Conservation (phyloP, 2,329 filamentous ascomycete species). For the Magnaporthiopsis incrustans region DNA sequence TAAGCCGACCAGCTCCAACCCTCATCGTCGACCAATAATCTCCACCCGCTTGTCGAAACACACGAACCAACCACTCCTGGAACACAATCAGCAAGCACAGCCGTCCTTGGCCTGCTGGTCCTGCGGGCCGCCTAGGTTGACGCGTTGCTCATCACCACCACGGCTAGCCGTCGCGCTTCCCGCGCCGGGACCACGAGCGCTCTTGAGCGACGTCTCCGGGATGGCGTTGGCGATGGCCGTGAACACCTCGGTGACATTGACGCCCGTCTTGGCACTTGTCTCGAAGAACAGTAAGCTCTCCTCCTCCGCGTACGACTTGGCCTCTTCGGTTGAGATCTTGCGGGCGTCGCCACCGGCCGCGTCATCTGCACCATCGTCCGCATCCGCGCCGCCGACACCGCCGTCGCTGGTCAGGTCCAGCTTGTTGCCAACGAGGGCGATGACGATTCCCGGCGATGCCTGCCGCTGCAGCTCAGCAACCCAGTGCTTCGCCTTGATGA, state of each 20-base stretch:
- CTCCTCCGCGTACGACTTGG: constrained; percentile 88
- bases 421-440: constrained; percentile 95
- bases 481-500: constrained; percentile 98
- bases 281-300: constrained; percentile 94
- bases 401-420: constrained; percentile 71
- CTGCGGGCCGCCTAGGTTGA: constrained; percentile 70
- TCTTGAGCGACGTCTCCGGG: constrained; percentile 93
- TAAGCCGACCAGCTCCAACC: too few species aligned
- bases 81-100: constrained; percentile 65
- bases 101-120: constrained; percentile 77
- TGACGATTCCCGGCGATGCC: constrained; percentile 92
- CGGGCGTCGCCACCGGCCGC: constrained; percentile 58
- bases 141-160: constrained; percentile 61
- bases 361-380: constrained; percentile 49
- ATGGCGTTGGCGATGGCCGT: constrained; percentile 98
- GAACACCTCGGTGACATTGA: constrained; percentile 93
- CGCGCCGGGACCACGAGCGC: constrained; percentile 62
- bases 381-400: constrained; percentile 36
- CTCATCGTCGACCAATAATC: too few species aligned
- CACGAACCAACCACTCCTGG: too few species aligned
- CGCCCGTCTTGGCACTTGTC: constrained; percentile 92
- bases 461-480: constrained; percentile 95
- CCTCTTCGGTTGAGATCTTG: constrained; percentile 86
- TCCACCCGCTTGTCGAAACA: too few species aligned
- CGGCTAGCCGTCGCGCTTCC: constrained; percentile 47